These are phyloP conservation scores for Phytophthora ohioensis DNA, from an alignment of 352 stramenopile species.

Conservation along the genomic window DNA sequence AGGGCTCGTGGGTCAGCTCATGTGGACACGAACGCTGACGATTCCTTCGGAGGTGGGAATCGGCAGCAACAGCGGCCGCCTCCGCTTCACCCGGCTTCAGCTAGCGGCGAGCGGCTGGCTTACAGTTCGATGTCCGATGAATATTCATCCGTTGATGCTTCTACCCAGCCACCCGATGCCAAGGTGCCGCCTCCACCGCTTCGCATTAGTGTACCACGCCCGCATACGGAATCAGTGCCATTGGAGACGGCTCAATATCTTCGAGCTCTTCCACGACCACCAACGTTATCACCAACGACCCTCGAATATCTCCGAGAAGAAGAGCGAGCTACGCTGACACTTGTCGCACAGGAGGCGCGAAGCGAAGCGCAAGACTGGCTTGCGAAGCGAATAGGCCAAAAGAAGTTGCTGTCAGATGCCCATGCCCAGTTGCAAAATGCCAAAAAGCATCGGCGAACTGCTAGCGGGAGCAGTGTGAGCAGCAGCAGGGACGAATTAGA, in stretches of 20 bases:
- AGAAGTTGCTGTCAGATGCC: slow-evolving; percentile 78
- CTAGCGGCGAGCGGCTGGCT: slow-evolving; percentile 5
- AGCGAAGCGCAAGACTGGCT: slow-evolving; percentile 76
- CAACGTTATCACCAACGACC: slow-evolving; percentile 37
- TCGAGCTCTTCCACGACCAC: slow-evolving; percentile 36
- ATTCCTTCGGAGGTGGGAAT: slow-evolving; percentile 8
- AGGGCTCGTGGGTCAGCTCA: not conserved
- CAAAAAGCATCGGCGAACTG: slow-evolving; percentile 53
- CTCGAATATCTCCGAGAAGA: slow-evolving; percentile 63
- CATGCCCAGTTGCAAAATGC: slow-evolving; percentile 60
- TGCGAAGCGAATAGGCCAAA: slow-evolving; percentile 76
- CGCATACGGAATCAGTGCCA: slow-evolving; percentile 17
- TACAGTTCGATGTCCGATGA: slow-evolving; percentile 5
- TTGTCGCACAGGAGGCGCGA: slow-evolving; percentile 75
- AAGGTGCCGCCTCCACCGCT: slow-evolving; percentile 14
- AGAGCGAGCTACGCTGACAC: slow-evolving; percentile 67
- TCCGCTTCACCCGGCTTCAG: slow-evolving; percentile 18
- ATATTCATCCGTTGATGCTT: slow-evolving; percentile 3
- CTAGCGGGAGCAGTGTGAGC: slow-evolving; percentile 51
- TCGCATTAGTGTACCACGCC: slow-evolving; percentile 22
- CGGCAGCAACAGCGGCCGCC: slow-evolving; percentile 25
- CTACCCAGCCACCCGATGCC: slow-evolving; percentile 6
- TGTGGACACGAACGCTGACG: slow-evolving; percentile 5
- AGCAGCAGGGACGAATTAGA: slow-evolving; percentile 37
- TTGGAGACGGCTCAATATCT: slow-evolving; percentile 44